Evolutionary conservation across 768 basidiomycete genomes (phyloP), one percentile per base, ranked within the genome.

Genomic region (Auricularia sp.): DNA sequence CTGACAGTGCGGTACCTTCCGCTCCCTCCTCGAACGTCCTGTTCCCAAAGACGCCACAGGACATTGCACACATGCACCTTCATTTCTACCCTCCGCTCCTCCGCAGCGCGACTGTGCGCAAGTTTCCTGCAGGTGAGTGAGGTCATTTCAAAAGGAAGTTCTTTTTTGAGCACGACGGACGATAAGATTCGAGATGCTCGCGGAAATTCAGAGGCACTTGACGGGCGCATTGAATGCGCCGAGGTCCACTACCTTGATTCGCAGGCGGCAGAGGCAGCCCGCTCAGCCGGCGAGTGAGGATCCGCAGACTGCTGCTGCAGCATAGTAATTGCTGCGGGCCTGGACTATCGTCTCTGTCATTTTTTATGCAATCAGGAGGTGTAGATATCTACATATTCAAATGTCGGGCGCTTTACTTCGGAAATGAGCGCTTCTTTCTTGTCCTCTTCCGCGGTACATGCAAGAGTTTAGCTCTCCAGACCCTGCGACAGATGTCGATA

Each of bases 1-100:
- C 71, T 90, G 35, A 86, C 87, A 5, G 82, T 80, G 63, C 83
- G 84, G 62, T 91, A 90, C 91, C 0, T 97, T 96, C 74, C 88
- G 91, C 0, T 97, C 96, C 73, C 93, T 91, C 6, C 94, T 96
- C 91, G 94, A 97, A 72, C 82, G 87, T 1, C 89, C 92, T 4
- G 70, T 84, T 2, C 84, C 87, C 8, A 72, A 73, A 18, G 73
- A 77, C 10, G 75, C 77, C 11, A 53, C 35, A 33, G 23, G 67
- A 70, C 23, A 71, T 87, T 29, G 87, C 90, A 2, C 94, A 96
- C 72, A 74, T 95, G 39, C 94, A 96, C 71, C 71, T 96, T 51
- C 92, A 93, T 72, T 94, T 95, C 68, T 81, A 86, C 43, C 93
- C 94, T 1, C 93, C 94, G 11, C 75, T 96, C 64, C 73, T 96